Evolutionary conservation across 805 yeast species (phyloP).

Genomic region (Candida namnaoensis): DNA sequence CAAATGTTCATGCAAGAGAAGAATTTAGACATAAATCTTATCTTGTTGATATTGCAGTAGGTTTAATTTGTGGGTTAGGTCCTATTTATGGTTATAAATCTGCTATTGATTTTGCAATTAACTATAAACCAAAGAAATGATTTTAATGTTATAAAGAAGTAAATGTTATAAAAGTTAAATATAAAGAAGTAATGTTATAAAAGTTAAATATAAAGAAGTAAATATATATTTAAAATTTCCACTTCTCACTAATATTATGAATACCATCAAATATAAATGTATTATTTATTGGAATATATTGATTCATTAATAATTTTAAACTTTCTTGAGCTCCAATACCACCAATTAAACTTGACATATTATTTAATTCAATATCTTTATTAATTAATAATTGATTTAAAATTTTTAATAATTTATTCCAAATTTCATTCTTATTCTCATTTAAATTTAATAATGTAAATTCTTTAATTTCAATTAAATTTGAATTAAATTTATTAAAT

Average conservation of each 20-base stretch:
- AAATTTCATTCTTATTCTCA: too few relatives aligned
- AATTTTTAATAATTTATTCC: slow-evolving; percentile 25
- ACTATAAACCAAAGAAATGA: slow-evolving; percentile 4
- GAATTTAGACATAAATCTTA: slow-evolving; percentile 41
- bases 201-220: too few relatives aligned
- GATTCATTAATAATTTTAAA: slow-evolving; percentile 66
- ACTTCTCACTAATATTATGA: slow-evolving; percentile 35
- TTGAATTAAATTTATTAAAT: too few relatives aligned
- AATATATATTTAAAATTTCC: slow-evolving; percentile 19
- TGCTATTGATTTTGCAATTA: slow-evolving; percentile 18
- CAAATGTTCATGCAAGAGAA: slow-evolving; percentile 43
- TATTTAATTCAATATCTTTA: slow-evolving; percentile 40
- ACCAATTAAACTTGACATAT: slow-evolving; percentile 64
- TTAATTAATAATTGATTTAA: slow-evolving; percentile 31
- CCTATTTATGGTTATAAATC: slow-evolving; percentile 20
- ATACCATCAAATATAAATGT: slow-evolving; percentile 69
- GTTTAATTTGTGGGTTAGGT: slow-evolving; percentile 24
- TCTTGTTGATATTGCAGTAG: slow-evolving; percentile 39
- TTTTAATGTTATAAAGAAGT: too few relatives aligned
- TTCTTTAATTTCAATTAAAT: too few relatives aligned
- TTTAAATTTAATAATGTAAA: too few relatives aligned
- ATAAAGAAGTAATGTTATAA: too few relatives aligned
- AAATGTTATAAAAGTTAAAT: too few relatives aligned
- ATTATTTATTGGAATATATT: slow-evolving; percentile 73
- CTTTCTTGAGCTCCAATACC: slow-evolving; percentile 85